These are phyloP conservation scores for Chenopodium album DNA, from an alignment of 148 eudicot genomes.

Conservation along the genomic window DNA sequence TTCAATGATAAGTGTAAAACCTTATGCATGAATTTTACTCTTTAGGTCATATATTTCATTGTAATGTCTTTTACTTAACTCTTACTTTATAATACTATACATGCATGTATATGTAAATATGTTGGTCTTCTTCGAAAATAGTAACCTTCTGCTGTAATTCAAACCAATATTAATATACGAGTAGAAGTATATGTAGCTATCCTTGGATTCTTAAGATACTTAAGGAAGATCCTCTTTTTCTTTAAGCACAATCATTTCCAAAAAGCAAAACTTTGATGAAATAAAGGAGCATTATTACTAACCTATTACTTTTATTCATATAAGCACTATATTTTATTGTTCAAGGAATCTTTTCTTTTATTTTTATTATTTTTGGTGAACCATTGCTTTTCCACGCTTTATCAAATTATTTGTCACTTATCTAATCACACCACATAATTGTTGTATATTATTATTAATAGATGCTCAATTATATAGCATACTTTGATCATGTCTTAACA, in stretches of 20 bases:
- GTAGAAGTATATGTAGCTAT: background rate
- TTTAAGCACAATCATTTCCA: constrained; percentile 13
- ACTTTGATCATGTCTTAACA: background rate
- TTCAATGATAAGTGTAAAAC: background rate
- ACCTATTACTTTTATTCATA: background rate
- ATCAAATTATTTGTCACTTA: background rate
- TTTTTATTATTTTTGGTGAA: background rate
- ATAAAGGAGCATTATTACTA: constrained; percentile 6
- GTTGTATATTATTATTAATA: background rate
- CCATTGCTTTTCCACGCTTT: background rate
- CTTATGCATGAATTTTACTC: too few relatives aligned
- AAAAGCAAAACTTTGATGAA: constrained; percentile 7
- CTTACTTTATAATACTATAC: background rate
- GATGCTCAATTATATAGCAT: background rate
- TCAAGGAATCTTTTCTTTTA: background rate
- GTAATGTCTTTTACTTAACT: background rate
- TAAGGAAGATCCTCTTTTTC: constrained; percentile 1
- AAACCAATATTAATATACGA: too few relatives aligned
- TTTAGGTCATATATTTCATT: background rate
- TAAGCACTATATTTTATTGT: background rate
- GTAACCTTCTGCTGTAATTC: background rate
- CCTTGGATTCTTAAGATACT: constrained; percentile 11
- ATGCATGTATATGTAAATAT: background rate
- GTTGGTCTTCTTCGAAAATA: too few relatives aligned
- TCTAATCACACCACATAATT: background rate